Evolutionary conservation across 805 yeast species (phyloP), one percentile per base, ranked within the genome.

Genomic region (Wickerhamomyces hampshirensis): DNA sequence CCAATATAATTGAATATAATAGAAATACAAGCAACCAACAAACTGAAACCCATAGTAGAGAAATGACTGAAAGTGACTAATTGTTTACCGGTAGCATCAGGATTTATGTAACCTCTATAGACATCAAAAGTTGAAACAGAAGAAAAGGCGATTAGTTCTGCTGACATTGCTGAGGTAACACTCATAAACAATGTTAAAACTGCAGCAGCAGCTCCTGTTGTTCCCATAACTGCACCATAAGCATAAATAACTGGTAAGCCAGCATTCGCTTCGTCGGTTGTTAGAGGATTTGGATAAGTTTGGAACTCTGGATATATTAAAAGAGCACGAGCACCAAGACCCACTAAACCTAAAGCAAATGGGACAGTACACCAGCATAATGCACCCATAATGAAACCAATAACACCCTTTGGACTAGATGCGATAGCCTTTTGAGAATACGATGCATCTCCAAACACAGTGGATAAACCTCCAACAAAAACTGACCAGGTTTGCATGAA

Each of bases 181-280:
- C 71, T 56, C 68, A 66, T 60, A 47, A 64, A 68, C 7, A 67
- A 35, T 56, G 64, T 65, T 15, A 65, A 37, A 23, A 67, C 50
- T 1, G 61, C 66, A 9, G 66, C 66, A 18, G 60, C 67, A 12
- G 69, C 68, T 11, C 71, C 72, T 27, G 59, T 46, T 30, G 53
- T 58, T n/a, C 72, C 72, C 19, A 67, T 47, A 4, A 67, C 46
- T 35, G 89, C 84, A 15, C 72, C 58, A 40, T 57, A 42, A 2
- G 63, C 66, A 40, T 59, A 60, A 14, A 59, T 51, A 5, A 66
- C 55, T 4, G 68, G 64, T 33, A 66, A 35, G 12, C 69, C 69
- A 2, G 63, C 62, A 34, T 52, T 53, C 23, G 69, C 65, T 38
- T 71, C 71, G 4, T 46, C 55, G 0, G 53, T 37, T 6, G 63